A percentile compares a stretch with the other conserved stretches of the same genome.
These are phyloP conservation scores for Termitomyces sp. DNA, from an alignment of 768 basidiomycete species.

Conservation along the genomic window DNA sequence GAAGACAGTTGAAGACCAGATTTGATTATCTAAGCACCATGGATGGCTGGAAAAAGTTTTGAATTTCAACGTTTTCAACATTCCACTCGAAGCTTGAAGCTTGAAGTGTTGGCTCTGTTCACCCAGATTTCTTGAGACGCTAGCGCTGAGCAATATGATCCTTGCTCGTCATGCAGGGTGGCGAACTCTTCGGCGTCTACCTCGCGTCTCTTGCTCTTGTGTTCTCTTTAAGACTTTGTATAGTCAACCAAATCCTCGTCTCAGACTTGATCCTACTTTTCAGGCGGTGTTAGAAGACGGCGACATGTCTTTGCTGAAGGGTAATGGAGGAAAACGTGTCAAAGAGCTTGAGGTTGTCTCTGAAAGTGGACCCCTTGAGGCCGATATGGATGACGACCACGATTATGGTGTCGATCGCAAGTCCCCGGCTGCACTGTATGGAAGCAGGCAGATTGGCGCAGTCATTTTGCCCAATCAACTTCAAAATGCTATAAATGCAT, in stretches of 20 bases:
- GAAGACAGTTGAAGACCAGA: neutral
- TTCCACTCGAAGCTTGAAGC: too few species aligned
- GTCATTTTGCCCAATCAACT: conserved; percentile 74
- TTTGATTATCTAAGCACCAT: conserved; percentile 6
- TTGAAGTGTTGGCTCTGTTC: too few species aligned
- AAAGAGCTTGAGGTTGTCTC: conserved; percentile 58
- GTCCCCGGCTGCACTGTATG: conserved; percentile 81
- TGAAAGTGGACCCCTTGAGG: conserved; percentile 29
- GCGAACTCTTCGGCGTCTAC: neutral
- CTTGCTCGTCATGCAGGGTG: conserved; percentile 7
- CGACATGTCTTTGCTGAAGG: conserved; percentile 58
- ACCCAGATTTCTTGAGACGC: neutral
- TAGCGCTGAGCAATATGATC: conserved; percentile 10
- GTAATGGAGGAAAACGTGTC: conserved; percentile 24
- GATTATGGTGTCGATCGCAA: conserved; percentile 38
- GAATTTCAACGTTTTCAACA: too few species aligned
- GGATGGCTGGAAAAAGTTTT: neutral
- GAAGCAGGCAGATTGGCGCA: conserved; percentile 67
- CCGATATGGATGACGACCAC: conserved; percentile 31
- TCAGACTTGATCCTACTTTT: conserved; percentile 66
- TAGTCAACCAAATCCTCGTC: conserved; percentile 50
- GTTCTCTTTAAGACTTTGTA: conserved; percentile 4
- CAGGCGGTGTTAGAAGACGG: conserved; percentile 61
- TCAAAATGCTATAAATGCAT: conserved; percentile 54
- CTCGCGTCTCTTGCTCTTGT: neutral